Conservation (phyloP, 768 basidiomycete genomes). For the Suillus luteus region DNA sequence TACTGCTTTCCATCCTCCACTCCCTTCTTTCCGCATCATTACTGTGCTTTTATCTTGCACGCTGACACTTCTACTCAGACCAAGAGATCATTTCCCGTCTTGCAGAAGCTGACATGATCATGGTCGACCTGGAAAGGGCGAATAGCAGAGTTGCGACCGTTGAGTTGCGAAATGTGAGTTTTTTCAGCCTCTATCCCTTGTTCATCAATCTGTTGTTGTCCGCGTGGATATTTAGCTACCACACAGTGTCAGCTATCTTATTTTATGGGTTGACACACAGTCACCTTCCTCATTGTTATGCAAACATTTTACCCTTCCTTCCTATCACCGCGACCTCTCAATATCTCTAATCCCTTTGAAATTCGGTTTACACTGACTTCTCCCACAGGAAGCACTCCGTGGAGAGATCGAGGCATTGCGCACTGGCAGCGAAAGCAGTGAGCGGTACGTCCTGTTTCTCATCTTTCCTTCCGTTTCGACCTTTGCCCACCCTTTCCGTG, state of each 20-base stretch:
- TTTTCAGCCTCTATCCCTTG: background rate
- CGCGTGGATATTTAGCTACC: background rate
- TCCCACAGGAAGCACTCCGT: constrained; percentile 82
- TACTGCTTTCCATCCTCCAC: background rate
- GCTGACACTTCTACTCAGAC: constrained; percentile 46
- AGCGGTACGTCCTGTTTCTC: constrained; percentile 51
- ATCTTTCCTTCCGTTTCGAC: background rate
- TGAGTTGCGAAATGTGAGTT: constrained; percentile 85
- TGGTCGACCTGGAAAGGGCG: constrained; percentile 92
- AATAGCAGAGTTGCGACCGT: constrained; percentile 91
- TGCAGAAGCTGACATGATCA: constrained; percentile 93
- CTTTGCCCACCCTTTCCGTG: background rate
- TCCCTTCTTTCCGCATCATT: background rate
- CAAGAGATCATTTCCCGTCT: constrained; percentile 90
- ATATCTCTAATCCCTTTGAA: background rate
- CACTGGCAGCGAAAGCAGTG: constrained; percentile 71
- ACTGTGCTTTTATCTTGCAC: background rate
- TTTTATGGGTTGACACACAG: background rate
- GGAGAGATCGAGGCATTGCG: constrained; percentile 93
- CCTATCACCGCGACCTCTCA: background rate
- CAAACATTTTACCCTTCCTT: background rate
- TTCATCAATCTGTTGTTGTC: background rate
- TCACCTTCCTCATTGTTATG: background rate
- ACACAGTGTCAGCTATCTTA: background rate
- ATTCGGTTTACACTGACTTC: background rate